These are phyloP conservation scores for Neonectria neomacrospora DNA, from an alignment of 2,329 filamentous ascomycete species.

Conservation along the genomic window DNA sequence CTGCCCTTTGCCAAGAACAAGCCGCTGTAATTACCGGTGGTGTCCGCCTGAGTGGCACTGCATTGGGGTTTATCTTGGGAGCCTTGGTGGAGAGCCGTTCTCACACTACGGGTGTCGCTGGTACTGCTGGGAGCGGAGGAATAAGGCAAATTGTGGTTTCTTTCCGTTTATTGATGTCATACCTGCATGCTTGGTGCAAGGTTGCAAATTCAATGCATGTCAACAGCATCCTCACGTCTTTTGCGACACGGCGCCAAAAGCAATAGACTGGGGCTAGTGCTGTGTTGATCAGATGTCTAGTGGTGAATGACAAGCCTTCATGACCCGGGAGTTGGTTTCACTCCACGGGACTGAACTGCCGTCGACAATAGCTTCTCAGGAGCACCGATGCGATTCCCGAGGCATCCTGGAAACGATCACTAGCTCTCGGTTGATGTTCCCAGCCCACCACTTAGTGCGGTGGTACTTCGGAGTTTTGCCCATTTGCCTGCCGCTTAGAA, in stretches of 20 bases:
- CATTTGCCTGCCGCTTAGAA: slow-evolving; percentile 19
- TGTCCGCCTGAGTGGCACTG: neutral
- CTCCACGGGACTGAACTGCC: neutral
- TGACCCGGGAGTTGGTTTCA: neutral
- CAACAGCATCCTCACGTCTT: neutral
- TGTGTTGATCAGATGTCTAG: neutral
- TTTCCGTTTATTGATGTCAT: neutral
- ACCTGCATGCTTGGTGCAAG: neutral
- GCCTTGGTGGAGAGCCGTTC: neutral
- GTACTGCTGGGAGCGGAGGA: neutral
- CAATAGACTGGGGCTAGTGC: neutral
- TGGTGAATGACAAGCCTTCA: neutral
- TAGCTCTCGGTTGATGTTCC: neutral
- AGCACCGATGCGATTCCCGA: neutral
- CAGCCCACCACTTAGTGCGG: slow-evolving; percentile 19
- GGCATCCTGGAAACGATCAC: neutral
- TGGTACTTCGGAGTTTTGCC: slow-evolving; percentile 22
- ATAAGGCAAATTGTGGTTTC: neutral
- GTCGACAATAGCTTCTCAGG: neutral
- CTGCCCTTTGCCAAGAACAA: slow-evolving; percentile 31
- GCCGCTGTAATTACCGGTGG: slow-evolving; percentile 9
- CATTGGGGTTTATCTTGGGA: neutral
- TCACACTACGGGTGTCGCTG: neutral
- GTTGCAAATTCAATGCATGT: slow-evolving; percentile 8
- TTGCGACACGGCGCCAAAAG: neutral